Base-by-base conservation (phyloP, 1,284 basidiomycete genomes). In the Pascua sp. region DNA sequence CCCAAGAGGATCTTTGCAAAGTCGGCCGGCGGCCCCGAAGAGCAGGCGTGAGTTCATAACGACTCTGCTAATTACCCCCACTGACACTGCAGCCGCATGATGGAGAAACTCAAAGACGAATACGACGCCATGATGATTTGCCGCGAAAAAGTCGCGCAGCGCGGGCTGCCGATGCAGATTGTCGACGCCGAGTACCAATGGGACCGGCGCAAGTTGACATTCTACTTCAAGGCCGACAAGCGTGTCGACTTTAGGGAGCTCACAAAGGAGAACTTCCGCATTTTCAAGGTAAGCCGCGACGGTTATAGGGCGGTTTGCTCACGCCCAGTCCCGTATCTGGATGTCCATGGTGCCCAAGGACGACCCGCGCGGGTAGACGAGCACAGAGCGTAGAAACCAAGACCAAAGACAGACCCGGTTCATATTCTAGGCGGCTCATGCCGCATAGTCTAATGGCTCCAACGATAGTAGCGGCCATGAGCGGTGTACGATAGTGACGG, bases 141-240 rank as follows among this genome's bases (percentile, higher is more conserved):
- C 69, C 85, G 91, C 72, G 88, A 83, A 59, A 97, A 98, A 76
- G 93, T 96, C 13, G 81, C 85, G 50, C 90, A 91, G 77, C 89
- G 91, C 79, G 90, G 92, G 70, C 79, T 98, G 69, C 92, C 93
- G 15, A 98, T 98, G 95, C 90, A 94, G 77, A 92, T 98, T 57
- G 87, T 96, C 56, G 93, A 96, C 73, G 94, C 93, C 38, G 95
- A 98, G 79, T 97, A 95, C 80, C 95, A 98, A 76, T 98, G 91
- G 91, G 93, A 97, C 78, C 87, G 95, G 49, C 89, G 93, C 76
- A 97, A 98, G 80, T 79, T 98, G 61, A 98, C 95, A 0, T 97
- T 97, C 81, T 98, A 97, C 80, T 98, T 96, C 76, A 82, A 94
- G 59, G 91, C 94, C 53, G 91, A 95, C 71, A 92, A 91, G 78